phyloP scores from a whole-genome alignment of 495 filamentous ascomycete genomes.

The Cercophora sp. region DNA sequence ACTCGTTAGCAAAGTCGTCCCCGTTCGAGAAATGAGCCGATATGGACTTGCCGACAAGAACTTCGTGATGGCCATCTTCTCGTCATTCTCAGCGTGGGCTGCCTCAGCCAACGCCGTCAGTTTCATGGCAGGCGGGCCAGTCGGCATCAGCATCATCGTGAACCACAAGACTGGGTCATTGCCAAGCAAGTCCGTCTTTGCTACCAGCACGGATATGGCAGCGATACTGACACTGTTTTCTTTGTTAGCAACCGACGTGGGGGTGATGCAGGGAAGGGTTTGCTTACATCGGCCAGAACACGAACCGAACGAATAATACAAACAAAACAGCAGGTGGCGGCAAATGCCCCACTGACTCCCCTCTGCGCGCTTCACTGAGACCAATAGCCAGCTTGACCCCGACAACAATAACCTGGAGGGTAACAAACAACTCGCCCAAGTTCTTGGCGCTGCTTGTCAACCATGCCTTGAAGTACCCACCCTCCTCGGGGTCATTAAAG shows the following conservation, averaged over 20 bases:
- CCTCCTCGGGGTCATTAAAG: conserved; percentile 56
- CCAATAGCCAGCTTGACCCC: conserved; percentile 59
- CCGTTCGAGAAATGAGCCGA: too few relatives aligned
- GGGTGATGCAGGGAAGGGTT: too few relatives aligned
- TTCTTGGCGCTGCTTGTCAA: conserved; percentile 60
- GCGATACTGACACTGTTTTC: conserved; percentile 43
- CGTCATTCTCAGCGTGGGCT: conserved; percentile 48
- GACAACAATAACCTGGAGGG: conserved; percentile 64
- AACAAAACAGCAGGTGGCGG: conserved; percentile 49
- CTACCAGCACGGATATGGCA: conserved; percentile 55
- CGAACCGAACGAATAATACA: conserved; percentile 57
- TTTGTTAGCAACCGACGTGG: not conserved
- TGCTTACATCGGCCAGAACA: conserved; percentile 56
- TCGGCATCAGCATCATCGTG: conserved; percentile 70
- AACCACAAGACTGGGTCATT: conserved; percentile 71
- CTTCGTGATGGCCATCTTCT: conserved; percentile 68
- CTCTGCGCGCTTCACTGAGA: conserved; percentile 48
- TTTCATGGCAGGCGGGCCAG: conserved; percentile 65
- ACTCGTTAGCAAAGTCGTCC: too few relatives aligned
- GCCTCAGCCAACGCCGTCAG: conserved; percentile 61
- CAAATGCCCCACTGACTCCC: conserved; percentile 27
- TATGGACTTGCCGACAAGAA: too few relatives aligned
- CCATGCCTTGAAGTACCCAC: conserved; percentile 65
- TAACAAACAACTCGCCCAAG: conserved; percentile 64
- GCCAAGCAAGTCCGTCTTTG: conserved; percentile 49